Percentiles rank a stretch among this genome's conserved stretches.
These are phyloP conservation scores for Hemileccinum impolitum DNA, from an alignment of 768 basidiomycete genomes.

Conservation along the genomic window DNA sequence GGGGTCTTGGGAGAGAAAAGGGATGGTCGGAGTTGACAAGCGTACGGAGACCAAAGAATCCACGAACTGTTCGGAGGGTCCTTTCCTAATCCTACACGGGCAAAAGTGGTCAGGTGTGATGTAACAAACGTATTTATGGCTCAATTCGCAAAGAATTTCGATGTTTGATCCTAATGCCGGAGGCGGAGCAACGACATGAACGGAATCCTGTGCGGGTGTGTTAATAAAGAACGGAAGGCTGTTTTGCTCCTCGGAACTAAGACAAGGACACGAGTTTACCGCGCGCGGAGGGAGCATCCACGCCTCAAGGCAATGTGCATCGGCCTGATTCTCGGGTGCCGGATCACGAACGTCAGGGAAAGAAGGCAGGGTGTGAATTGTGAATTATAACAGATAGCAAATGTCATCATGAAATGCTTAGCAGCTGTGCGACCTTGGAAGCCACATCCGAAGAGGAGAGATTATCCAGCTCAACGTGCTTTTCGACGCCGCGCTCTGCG, in stretches of 20 bases:
- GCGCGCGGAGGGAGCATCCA: slow-evolving; percentile 8
- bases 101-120: neutral
- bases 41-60: neutral
- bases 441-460: slow-evolving; percentile 71
- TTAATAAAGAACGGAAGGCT: slow-evolving; percentile 1
- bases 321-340: neutral
- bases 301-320: slow-evolving; percentile 20
- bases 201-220: slow-evolving; percentile 1
- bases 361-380: slow-evolving; percentile 5
- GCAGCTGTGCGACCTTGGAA: slow-evolving; percentile 61
- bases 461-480: slow-evolving; percentile 75
- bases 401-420: slow-evolving; percentile 33
- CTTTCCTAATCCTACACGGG: neutral
- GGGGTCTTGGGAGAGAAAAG: slow-evolving; percentile 29
- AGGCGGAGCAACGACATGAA: neutral
- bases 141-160: neutral
- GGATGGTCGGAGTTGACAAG: neutral
- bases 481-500: slow-evolving; percentile 77
- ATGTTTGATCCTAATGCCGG: neutral
- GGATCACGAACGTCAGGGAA: neutral
- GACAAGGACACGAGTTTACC: slow-evolving; percentile 19
- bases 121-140: neutral
- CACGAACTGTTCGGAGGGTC: neutral
- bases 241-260: slow-evolving; percentile 6
- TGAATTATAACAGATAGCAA: slow-evolving; percentile 1